Evolutionary conservation across 495 filamentous ascomycete species (phyloP).

Genomic region (Aspergillus nidulans): DNA sequence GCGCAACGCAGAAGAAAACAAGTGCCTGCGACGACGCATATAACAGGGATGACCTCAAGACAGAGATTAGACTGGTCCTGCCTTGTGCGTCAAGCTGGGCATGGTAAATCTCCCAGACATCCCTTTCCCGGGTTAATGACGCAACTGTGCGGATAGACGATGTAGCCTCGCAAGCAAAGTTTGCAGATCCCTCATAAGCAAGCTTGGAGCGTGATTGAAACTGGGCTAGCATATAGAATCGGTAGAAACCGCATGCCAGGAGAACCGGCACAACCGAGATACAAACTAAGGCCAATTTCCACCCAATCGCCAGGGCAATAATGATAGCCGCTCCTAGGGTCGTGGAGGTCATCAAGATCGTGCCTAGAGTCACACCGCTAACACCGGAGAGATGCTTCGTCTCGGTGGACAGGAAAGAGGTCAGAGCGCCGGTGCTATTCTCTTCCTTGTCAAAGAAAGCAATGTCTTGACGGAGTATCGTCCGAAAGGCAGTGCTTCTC

Average conservation of each 20-base stretch:
- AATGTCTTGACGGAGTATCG: slow-evolving; percentile 91
- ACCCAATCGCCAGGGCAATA: slow-evolving; percentile 67
- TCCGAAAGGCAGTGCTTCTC: slow-evolving; percentile 72
- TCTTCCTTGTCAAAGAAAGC: slow-evolving; percentile 81
- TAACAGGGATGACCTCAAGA: slow-evolving; percentile 62
- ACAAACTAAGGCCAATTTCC: slow-evolving; percentile 88
- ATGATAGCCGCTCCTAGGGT: slow-evolving; percentile 67
- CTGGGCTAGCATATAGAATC: slow-evolving; percentile 74
- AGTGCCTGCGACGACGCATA: slow-evolving; percentile 79
- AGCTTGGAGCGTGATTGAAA: slow-evolving; percentile 68
- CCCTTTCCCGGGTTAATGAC: slow-evolving; percentile 75
- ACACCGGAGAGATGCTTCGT: slow-evolving; percentile 81
- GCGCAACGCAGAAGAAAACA: slow-evolving; percentile 74
- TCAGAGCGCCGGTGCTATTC: slow-evolving; percentile 79
- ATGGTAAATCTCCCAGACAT: slow-evolving; percentile 73
- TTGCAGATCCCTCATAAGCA: slow-evolving; percentile 69
- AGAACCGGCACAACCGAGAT: slow-evolving; percentile 73
- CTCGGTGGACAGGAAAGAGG: slow-evolving; percentile 79
- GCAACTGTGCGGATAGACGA: slow-evolving; percentile 90
- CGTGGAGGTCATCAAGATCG: slow-evolving; percentile 68
- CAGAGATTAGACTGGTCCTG: slow-evolving; percentile 56
- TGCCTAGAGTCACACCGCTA: slow-evolving; percentile 75
- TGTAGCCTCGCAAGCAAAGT: slow-evolving; percentile 87
- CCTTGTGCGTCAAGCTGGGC: slow-evolving; percentile 60
- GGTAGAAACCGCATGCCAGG: slow-evolving; percentile 75